These are phyloP conservation scores for Colletotrichum spinosum DNA, from an alignment of 2,329 filamentous ascomycete genomes.

Conservation along the genomic window DNA sequence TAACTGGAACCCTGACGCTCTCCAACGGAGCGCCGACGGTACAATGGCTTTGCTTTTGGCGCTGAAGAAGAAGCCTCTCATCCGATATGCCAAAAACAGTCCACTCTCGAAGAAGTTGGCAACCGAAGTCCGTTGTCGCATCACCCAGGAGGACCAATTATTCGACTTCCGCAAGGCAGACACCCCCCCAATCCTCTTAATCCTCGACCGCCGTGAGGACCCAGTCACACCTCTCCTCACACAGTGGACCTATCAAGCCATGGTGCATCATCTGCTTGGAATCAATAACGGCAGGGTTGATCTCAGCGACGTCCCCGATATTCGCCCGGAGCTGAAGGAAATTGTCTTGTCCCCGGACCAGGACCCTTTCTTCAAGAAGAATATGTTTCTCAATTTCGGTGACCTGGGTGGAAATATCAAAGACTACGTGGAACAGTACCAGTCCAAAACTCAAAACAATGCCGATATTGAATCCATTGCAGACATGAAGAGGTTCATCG, in stretches of 20 bases:
- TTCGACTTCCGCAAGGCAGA: constrained; percentile 97
- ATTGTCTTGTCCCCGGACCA: constrained; percentile 97
- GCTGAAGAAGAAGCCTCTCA: constrained; percentile 95
- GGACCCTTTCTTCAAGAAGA: constrained; percentile 98
- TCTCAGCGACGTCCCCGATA: constrained; percentile 83
- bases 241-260: constrained; percentile 99
- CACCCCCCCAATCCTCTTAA: constrained; percentile 90
- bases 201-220: constrained; percentile 92
- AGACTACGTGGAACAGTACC: constrained; percentile 98
- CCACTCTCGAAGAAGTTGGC: constrained; percentile 91
- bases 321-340: constrained; percentile 88
- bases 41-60: constrained; percentile 86
- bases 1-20: constrained; percentile 88
- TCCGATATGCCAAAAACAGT: constrained; percentile 93
- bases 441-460: constrained; percentile 95
- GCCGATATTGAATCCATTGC: constrained; percentile 96
- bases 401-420: constrained; percentile 97
- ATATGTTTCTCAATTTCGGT: constrained; percentile 98
- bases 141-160: constrained; percentile 94
- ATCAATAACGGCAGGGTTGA: constrained; percentile 96
- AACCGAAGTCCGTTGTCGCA: constrained; percentile 89
- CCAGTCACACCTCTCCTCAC: constrained; percentile 94
- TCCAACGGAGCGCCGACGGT: constrained; percentile 89
- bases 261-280: constrained; percentile 96
- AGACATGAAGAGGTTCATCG: constrained; percentile 99